Conservation (phyloP, 805 yeast species). For the Wickerhamiella alocasiicola region DNA sequence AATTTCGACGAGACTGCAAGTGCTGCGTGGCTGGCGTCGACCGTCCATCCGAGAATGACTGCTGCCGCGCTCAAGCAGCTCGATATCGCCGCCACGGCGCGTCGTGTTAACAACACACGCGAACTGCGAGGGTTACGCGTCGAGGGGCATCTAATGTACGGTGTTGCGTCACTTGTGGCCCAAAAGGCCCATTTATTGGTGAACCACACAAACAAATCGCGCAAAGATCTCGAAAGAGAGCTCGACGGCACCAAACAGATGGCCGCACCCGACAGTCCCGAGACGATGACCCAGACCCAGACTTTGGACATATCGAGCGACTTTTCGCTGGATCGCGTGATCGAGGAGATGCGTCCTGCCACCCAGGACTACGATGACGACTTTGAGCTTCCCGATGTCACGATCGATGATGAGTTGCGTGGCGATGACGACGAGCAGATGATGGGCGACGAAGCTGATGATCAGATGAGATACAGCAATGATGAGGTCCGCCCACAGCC, state of each 20-base stretch:
- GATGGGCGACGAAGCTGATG: constrained; percentile 5
- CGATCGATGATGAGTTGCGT: constrained; percentile 8
- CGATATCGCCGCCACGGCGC: constrained; percentile 5
- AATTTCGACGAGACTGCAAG: constrained; percentile 5
- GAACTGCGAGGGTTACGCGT: constrained; percentile 6
- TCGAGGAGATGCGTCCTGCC: constrained; percentile 6
- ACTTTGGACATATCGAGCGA: constrained; percentile 8
- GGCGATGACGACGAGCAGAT: constrained; percentile 4
- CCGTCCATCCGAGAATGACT: constrained; percentile 6
- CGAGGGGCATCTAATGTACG: constrained; percentile 10
- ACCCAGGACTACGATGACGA: constrained; percentile 1
- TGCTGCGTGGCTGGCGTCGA: constrained; percentile 10
- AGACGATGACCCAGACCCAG: background rate
- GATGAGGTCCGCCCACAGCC: background rate
- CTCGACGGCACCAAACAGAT: background rate
- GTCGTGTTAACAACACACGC: constrained; percentile 2
- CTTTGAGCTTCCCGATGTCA: background rate
- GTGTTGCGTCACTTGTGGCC: constrained; percentile 4
- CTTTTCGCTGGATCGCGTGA: constrained; percentile 4
- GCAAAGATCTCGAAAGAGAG: constrained; percentile 3
- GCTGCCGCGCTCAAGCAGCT: constrained; percentile 1
- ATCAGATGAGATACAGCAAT: constrained; percentile 4
- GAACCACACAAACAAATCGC: background rate
- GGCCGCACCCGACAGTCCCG: background rate
- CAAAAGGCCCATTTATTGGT: constrained; percentile 3